Conservation (phyloP, 2,329 filamentous ascomycete species). For the Pyrenochaeta sp. region DNA sequence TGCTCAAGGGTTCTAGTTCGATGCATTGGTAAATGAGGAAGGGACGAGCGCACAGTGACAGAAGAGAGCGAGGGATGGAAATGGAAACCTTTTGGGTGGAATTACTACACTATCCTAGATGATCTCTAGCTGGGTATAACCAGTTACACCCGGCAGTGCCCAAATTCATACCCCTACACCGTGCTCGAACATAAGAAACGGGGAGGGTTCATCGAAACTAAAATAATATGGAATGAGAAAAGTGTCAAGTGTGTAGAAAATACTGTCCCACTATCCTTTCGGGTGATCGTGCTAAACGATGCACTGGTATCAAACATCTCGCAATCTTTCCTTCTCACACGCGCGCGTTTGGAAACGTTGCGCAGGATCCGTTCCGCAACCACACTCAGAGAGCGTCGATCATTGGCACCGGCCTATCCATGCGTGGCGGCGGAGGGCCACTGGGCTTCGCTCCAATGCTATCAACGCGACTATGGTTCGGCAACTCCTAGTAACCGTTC, state of each 20-base stretch:
- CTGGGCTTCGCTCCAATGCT: constrained; percentile 36
- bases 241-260: constrained; percentile 37
- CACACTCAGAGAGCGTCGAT: constrained; percentile 34
- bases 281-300: constrained; percentile 41
- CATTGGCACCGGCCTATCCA: constrained; percentile 33
- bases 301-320: constrained; percentile 51
- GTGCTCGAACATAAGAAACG: constrained; percentile 43
- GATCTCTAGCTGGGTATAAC: constrained; percentile 28
- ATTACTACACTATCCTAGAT: constrained; percentile 41
- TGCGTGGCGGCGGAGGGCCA: constrained; percentile 30
- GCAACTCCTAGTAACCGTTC: constrained; percentile 85
- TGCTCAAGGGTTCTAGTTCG: neutral
- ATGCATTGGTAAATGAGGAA: neutral
- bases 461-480: constrained; percentile 43
- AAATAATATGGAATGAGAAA: constrained; percentile 46
- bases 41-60: neutral
- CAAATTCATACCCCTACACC: constrained; percentile 29
- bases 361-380: neutral
- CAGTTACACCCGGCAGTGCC: constrained; percentile 20
- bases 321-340: constrained; percentile 22
- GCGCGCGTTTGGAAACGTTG: neutral
- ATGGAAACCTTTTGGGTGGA: constrained; percentile 21
- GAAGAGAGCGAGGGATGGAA: constrained; percentile 9
- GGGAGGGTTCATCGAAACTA: constrained; percentile 40
- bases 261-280: constrained; percentile 25